Percentiles rank a stretch among this genome's conserved stretches.
phyloP scores from a whole-genome alignment of 768 basidiomycete species.

The Agrocybe pediades region DNA sequence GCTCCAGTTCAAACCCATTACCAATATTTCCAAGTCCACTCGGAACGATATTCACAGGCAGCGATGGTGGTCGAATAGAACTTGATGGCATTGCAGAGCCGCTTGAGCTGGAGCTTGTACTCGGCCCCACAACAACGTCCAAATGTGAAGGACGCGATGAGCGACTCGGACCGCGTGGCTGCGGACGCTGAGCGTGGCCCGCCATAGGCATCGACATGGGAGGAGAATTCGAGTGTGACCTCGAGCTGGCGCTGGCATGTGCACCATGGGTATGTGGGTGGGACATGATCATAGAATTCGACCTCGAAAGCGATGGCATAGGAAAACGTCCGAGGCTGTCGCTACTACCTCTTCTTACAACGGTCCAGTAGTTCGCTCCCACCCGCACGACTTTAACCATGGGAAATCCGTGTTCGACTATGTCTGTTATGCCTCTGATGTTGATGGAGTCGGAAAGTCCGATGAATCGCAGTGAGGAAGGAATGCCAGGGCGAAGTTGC shows the following conservation, averaged over 20 bases:
- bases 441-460: constrained; percentile 50
- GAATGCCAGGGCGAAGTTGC: constrained; percentile 64
- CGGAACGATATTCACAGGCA: not conserved
- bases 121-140: not conserved
- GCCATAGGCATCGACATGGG: not conserved
- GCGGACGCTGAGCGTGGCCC: not conserved
- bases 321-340: constrained; percentile 1
- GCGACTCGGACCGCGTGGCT: not conserved
- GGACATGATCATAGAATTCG: not conserved
- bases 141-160: not conserved
- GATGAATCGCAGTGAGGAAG: constrained; percentile 53
- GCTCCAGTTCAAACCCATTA: constrained; percentile 41
- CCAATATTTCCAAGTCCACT: not conserved
- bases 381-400: constrained; percentile 58
- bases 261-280: not conserved
- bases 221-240: not conserved
- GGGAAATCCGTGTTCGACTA: constrained; percentile 64
- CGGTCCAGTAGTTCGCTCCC: constrained; percentile 57
- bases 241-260: not conserved
- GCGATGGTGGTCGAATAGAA: not conserved
- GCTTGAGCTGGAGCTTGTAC: not conserved
- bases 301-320: not conserved
- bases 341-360: constrained; percentile 27
- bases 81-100: constrained; percentile 26
- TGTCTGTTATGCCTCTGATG: constrained; percentile 37